phyloP scores from a whole-genome alignment of 2,329 filamentous ascomycete genomes.

The Alternaria incomplexa region DNA sequence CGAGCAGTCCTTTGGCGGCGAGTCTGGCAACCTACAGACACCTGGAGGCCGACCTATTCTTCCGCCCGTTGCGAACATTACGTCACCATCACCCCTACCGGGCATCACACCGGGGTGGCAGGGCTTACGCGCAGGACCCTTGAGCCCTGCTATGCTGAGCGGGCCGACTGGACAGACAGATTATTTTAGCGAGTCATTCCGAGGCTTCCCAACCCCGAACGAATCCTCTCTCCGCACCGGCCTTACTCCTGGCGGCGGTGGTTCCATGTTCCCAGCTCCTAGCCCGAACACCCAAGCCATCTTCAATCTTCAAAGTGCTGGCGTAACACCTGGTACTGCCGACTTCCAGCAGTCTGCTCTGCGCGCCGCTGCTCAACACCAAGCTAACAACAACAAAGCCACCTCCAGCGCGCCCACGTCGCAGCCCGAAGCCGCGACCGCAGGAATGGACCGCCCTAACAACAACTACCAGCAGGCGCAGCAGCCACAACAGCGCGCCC shows the following conservation, averaged over 20 bases:
- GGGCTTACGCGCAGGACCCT: constrained; percentile 86
- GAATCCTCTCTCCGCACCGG: constrained; percentile 92
- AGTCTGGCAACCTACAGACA: constrained; percentile 66
- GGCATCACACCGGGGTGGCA: constrained; percentile 82
- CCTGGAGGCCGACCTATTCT: constrained; percentile 76
- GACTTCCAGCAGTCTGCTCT: constrained; percentile 96
- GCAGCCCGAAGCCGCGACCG: constrained; percentile 50
- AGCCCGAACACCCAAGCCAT: constrained; percentile 86
- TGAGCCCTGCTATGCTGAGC: constrained; percentile 97
- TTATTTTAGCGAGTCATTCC: constrained; percentile 86
- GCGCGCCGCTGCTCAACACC: constrained; percentile 67
- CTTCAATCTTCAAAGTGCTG: constrained; percentile 79
- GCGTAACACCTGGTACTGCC: constrained; percentile 85
- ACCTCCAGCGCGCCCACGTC: constrained; percentile 52
- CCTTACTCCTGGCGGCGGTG: constrained; percentile 90
- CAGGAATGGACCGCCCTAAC: constrained; percentile 62
- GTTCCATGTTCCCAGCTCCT: constrained; percentile 94
- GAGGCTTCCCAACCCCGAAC: constrained; percentile 92
- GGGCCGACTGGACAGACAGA: constrained; percentile 75
- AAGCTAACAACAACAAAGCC: constrained; percentile 50
- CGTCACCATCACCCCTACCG: constrained; percentile 81
- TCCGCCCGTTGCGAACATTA: constrained; percentile 87
- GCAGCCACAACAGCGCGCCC: constrained; percentile 45
- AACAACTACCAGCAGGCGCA: constrained; percentile 58
- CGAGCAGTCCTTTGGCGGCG: constrained; percentile 82